These are phyloP conservation scores for Codiaeum variegatum DNA, from an alignment of 441 rosid genomes.

Conservation along the genomic window DNA sequence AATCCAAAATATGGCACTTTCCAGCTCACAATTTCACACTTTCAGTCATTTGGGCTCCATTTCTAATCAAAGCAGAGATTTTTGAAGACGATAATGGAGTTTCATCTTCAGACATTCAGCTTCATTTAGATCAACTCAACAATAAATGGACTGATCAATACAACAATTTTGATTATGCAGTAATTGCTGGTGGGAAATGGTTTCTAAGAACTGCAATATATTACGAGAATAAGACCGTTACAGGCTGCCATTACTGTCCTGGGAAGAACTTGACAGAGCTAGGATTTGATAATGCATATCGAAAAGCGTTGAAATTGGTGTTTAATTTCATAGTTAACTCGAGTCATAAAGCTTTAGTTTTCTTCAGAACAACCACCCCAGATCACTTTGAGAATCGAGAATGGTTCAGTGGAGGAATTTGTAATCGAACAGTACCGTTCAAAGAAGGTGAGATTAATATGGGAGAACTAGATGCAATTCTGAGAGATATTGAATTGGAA, in stretches of 20 bases:
- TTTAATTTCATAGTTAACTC: slow-evolving; percentile 44
- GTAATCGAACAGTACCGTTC: slow-evolving; percentile 55
- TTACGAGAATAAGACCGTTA: slow-evolving; percentile 43
- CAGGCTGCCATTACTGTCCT: slow-evolving; percentile 78
- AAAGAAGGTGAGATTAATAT: slow-evolving; percentile 54
- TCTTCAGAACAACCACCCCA: slow-evolving; percentile 75
- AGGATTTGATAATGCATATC: slow-evolving; percentile 65
- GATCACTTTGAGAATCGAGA: slow-evolving; percentile 91
- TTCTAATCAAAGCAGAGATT: slow-evolving; percentile 66
- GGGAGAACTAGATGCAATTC: slow-evolving; percentile 38
- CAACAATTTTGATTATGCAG: slow-evolving; percentile 51
- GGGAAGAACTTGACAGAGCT: slow-evolving; percentile 50
- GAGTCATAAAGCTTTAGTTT: slow-evolving; percentile 41
- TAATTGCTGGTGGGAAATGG: slow-evolving; percentile 88
- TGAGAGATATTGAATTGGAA: slow-evolving; percentile 48
- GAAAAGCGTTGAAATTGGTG: slow-evolving; percentile 41
- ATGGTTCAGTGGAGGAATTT: slow-evolving; percentile 84
- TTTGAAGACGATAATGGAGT: slow-evolving; percentile 85
- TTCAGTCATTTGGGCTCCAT: slow-evolving; percentile 83
- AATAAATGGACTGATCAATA: slow-evolving; percentile 52
- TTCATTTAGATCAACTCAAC: slow-evolving; percentile 69
- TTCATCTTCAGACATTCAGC: slow-evolving; percentile 58
- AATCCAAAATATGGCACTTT: slow-evolving; percentile 65
- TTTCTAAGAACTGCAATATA: slow-evolving; percentile 74
- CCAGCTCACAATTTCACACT: slow-evolving; percentile 60